These are phyloP conservation scores for Botrytis elliptica DNA, from an alignment of 2,329 filamentous ascomycete species.

Conservation along the genomic window DNA sequence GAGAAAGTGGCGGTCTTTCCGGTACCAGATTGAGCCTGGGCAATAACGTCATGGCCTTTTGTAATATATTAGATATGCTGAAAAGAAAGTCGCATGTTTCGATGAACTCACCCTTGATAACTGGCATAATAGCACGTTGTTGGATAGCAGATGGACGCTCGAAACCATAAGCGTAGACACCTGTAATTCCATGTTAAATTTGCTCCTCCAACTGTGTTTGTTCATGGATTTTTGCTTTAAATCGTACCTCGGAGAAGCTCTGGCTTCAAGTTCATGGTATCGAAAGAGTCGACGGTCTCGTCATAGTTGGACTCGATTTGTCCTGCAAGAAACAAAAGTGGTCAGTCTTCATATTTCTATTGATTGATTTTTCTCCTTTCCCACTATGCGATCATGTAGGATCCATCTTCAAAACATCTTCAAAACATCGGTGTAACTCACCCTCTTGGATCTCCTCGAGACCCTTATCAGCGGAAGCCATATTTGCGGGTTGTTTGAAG, in stretches of 20 bases:
- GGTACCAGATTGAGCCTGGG: conserved; percentile 98
- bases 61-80: conserved; percentile 28
- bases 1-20: conserved; percentile 99
- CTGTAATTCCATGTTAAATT: conserved; percentile 40
- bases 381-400: background rate
- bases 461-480: conserved; percentile 87
- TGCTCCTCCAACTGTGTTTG: conserved; percentile 20
- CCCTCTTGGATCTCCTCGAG: conserved; percentile 97
- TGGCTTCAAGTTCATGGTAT: conserved; percentile 94
- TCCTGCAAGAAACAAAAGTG: conserved; percentile 52
- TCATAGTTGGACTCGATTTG: conserved; percentile 99
- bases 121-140: conserved; percentile 99
- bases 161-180: conserved; percentile 99
- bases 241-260: conserved; percentile 90
- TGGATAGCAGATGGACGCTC: conserved; percentile 99
- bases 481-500: conserved; percentile 71
- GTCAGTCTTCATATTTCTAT: background rate
- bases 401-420: background rate
- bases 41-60: conserved; percentile 94
- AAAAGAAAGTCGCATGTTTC: conserved; percentile 12
- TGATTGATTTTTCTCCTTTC: background rate
- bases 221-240: conserved; percentile 1
- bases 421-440: conserved; percentile 50
- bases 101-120: conserved; percentile 84
- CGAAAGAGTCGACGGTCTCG: conserved; percentile 98